Base-by-base conservation (phyloP, 805 yeast species). In the Ogataea paraovalis region DNA sequence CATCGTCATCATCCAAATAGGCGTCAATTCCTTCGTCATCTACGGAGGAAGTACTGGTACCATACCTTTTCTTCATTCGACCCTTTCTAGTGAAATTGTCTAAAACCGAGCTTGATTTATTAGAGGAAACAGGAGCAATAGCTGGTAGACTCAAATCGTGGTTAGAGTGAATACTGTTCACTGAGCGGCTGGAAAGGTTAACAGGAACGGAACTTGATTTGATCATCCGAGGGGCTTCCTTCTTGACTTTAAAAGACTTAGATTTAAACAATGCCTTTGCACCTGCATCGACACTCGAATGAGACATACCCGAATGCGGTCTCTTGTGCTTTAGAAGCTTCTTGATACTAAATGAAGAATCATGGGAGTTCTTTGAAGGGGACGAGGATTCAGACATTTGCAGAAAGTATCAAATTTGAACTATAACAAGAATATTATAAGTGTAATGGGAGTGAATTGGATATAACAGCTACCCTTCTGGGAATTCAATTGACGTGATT, bases 171-270 rank as follows among this genome's bases (percentile, higher is more conserved):
- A 30, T 49, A 48, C 9, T 44, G 38, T 22, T 21, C 21, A 27
- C 47, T 41, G 2, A 50, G 41, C 13, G 22, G 20, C 20, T 28
- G 10, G 50, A n/a, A 23, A 51, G 37, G 22, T 36, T 27, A 4
- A 23, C 28, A 3, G 54, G 53, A 12, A 50, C 40, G 0, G 53
- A 48, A 8, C 14, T 44, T 19, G 53, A 50, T 38, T 50, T 50
- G 1, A 30, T 22, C 10, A 50, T 34, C 23, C 39, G 23, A 3
- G 27, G 14, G 5, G 30, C 9, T 18, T 30, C 16, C 39, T 30
- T 30, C 32, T 39, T 30, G 28, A 19, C 19, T n/a, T 19, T 42
- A 18, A 44, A 21, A 8, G 42, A 41, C 3, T 13, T 39, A n/a
- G 47, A 33, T 8, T 32, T 39, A 3, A 32, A 28, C 5, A 36